phyloP scores from a whole-genome alignment of 257 asterid genomes.

The Solanum rostratum region DNA sequence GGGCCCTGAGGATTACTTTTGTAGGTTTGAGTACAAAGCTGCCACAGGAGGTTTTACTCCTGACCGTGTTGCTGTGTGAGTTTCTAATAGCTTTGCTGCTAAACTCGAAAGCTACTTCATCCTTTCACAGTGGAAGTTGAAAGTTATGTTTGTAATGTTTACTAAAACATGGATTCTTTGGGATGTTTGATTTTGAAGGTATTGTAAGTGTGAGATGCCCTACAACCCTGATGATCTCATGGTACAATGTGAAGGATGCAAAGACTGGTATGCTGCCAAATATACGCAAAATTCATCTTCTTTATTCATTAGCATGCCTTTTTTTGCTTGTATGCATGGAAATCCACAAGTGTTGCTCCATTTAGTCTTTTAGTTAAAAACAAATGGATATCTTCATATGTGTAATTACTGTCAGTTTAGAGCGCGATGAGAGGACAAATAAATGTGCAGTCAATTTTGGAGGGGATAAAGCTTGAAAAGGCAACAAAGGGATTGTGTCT shows the following conservation, averaged over 20 bases:
- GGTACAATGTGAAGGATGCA: constrained; percentile 85
- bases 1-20: constrained; percentile 70
- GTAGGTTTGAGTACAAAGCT: constrained; percentile 82
- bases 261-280: constrained; percentile 27
- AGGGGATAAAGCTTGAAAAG: not conserved
- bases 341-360: not conserved
- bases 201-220: constrained; percentile 88
- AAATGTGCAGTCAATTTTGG: not conserved
- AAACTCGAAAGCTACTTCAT: not conserved
- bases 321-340: not conserved
- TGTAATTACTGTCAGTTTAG: not conserved
- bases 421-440: not conserved
- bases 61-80: constrained; percentile 91
- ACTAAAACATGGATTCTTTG: not conserved
- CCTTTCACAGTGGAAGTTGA: not conserved
- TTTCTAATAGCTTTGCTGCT: not conserved
- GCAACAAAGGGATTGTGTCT: not conserved
- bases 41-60: constrained; percentile 88
- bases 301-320: not conserved
- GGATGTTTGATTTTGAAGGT: constrained; percentile 25
- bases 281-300: not conserved
- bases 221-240: constrained; percentile 81
- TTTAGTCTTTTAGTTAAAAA: not conserved
- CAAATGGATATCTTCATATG: not conserved
- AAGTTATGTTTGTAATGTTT: not conserved